These are phyloP conservation scores for Candida silvatica DNA, from an alignment of 805 yeast genomes.

Conservation along the genomic window DNA sequence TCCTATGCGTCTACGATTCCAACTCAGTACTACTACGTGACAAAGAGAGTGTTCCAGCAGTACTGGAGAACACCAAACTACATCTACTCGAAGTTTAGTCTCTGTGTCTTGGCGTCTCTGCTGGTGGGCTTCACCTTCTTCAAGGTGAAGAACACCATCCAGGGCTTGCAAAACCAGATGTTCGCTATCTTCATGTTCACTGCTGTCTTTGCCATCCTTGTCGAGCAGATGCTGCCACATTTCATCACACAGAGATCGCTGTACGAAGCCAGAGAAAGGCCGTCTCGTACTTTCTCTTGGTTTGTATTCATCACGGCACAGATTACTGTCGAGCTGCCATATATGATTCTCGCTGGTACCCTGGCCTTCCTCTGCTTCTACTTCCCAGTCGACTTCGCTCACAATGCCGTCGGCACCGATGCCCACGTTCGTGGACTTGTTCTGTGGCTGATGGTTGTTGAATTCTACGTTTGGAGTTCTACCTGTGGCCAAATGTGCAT, in stretches of 20 bases:
- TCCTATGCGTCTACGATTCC: constrained; percentile 35
- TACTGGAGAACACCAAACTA: constrained; percentile 54
- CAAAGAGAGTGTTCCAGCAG: constrained; percentile 43
- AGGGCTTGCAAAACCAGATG: constrained; percentile 74
- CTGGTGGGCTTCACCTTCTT: constrained; percentile 62
- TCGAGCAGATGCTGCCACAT: constrained; percentile 53
- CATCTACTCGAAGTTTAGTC: constrained; percentile 43
- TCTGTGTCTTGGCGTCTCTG: constrained; percentile 44
- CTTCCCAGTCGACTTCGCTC: constrained; percentile 59
- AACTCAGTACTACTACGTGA: constrained; percentile 32
- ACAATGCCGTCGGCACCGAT: constrained; percentile 44
- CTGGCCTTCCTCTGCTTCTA: constrained; percentile 50
- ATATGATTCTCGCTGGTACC: constrained; percentile 50
- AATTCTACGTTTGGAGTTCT: constrained; percentile 44
- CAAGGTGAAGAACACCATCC: constrained; percentile 48
- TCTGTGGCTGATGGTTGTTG: constrained; percentile 27
- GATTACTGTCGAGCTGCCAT: constrained; percentile 55
- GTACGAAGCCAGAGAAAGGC: constrained; percentile 63
- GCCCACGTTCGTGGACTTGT: constrained; percentile 42
- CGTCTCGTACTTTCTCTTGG: constrained; percentile 63
- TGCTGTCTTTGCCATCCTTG: constrained; percentile 41
- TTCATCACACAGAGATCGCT: constrained; percentile 50
- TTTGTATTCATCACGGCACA: constrained; percentile 50
- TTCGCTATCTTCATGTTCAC: constrained; percentile 61
- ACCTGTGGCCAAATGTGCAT: constrained; percentile 48